Conservation (phyloP, 805 yeast species). For the Myxozyma melibiosi region DNA sequence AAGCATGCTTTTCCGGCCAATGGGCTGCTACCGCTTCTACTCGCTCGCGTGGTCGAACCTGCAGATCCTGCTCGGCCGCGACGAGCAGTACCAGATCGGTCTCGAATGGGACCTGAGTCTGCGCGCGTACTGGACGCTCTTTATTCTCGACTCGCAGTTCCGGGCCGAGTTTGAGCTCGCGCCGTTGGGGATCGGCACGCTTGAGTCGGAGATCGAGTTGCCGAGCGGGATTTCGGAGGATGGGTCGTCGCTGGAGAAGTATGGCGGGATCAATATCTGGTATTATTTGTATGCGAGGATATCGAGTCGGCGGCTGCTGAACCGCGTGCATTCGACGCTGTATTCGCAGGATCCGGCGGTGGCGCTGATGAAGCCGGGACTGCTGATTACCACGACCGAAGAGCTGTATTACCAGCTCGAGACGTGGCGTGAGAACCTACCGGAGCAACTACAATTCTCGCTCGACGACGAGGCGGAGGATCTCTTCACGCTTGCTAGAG, state of each 20-base stretch:
- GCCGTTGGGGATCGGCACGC: conserved; percentile 5
- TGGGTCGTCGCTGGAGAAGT: not conserved
- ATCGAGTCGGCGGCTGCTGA: conserved; percentile 7
- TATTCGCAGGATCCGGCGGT: conserved; percentile 5
- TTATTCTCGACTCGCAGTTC: conserved; percentile 6
- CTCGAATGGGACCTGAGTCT: not conserved
- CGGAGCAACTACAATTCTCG: not conserved
- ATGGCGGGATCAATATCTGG: conserved; percentile 10
- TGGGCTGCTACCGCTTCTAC: not conserved
- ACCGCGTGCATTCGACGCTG: conserved; percentile 7
- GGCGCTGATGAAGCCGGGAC: conserved; percentile 14
- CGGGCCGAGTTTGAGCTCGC: conserved; percentile 11
- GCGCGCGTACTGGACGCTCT: conserved; percentile 4
- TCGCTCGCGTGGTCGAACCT: conserved; percentile 12
- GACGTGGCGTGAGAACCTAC: conserved; percentile 11
- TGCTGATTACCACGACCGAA: conserved; percentile 7
- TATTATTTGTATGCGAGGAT: not conserved
- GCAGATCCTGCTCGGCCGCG: conserved; percentile 2
- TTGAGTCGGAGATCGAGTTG: conserved; percentile 3
- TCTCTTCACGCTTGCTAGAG: no score
- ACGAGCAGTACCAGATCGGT: not conserved
- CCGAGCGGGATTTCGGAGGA: conserved; percentile 4
- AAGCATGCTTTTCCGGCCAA: not conserved
- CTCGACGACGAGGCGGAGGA: no score
- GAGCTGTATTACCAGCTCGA: conserved; percentile 11